Percentiles rank a stretch among this genome's conserved stretches.
phyloP scores from a whole-genome alignment of 768 basidiomycete species.

The Mycena maculata region DNA sequence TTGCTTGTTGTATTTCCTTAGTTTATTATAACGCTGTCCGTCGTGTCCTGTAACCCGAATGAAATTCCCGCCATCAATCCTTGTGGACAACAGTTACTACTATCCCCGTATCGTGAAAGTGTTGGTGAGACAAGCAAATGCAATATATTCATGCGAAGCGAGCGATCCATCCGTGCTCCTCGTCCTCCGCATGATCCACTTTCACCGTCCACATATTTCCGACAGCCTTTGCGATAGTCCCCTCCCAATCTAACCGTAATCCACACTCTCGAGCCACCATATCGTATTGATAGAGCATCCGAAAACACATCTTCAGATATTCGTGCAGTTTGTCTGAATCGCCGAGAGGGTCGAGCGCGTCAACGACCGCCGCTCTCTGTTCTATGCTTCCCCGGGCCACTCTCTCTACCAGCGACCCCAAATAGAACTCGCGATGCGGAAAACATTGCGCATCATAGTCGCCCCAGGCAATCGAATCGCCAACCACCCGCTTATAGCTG shows the following conservation, averaged over 20 bases:
- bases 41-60: too few species aligned
- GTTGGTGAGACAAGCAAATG: too few species aligned
- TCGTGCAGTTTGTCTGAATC: constrained; percentile 42
- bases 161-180: neutral
- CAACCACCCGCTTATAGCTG: constrained; percentile 37
- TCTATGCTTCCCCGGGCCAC: too few species aligned
- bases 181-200: constrained; percentile 3
- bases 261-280: constrained; percentile 51
- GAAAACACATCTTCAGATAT: constrained; percentile 51
- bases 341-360: constrained; percentile 23
- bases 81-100: too few species aligned
- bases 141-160: constrained; percentile 26
- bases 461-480: constrained; percentile 29
- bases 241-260: constrained; percentile 45
- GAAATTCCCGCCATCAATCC: too few species aligned
- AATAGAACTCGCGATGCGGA: constrained; percentile 45
- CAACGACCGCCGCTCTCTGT: neutral
- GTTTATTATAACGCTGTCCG: too few species aligned
- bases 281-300: constrained; percentile 52
- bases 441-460: constrained; percentile 48
- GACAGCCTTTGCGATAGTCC: constrained; percentile 28
- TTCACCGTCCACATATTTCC: constrained; percentile 10
- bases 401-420: too few species aligned
- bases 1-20: constrained; percentile 15
- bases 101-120: too few species aligned